phyloP scores from a whole-genome alignment of 768 basidiomycete species.

The Saitozyma sp. region DNA sequence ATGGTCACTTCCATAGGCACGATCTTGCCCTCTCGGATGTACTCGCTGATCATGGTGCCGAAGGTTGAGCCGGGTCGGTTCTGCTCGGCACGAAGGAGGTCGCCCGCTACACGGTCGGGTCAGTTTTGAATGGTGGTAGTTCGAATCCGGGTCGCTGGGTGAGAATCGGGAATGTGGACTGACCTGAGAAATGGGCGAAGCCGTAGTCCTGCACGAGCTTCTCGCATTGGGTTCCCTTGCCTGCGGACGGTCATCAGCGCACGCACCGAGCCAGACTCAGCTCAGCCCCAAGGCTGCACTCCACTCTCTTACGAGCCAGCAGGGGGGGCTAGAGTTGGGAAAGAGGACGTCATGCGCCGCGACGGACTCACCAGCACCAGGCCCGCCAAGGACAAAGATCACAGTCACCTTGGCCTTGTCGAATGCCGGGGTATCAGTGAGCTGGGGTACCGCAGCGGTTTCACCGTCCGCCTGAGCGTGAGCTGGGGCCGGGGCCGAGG shows the following conservation, averaged over 20 bases:
- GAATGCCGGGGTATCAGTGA: constrained; percentile 58
- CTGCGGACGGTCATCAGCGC: constrained; percentile 53
- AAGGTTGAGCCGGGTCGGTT: constrained; percentile 77
- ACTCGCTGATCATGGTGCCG: constrained; percentile 78
- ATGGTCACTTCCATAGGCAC: constrained; percentile 97
- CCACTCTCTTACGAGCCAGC: neutral
- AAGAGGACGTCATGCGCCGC: neutral
- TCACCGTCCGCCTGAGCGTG: neutral
- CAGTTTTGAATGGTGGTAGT: too few species aligned
- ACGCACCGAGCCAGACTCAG: too few species aligned
- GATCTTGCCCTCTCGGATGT: constrained; percentile 87
- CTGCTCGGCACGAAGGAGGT: constrained; percentile 93
- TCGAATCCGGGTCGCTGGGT: neutral
- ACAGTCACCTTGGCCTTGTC: constrained; percentile 75
- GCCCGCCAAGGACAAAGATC: constrained; percentile 93
- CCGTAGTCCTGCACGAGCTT: constrained; percentile 77
- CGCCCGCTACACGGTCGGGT: constrained; percentile 68
- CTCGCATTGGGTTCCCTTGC: constrained; percentile 93
- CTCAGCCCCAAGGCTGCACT: too few species aligned
- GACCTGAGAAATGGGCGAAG: constrained; percentile 92
- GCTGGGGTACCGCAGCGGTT: constrained; percentile 3
- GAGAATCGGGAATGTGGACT: constrained; percentile 22
- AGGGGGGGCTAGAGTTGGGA: neutral
- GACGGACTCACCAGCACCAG: constrained; percentile 73
- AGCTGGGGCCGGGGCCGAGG: neutral